Evolutionary conservation across 371 early-diverging fungal species (phyloP).

Genomic region (Mucor mucedo): DNA sequence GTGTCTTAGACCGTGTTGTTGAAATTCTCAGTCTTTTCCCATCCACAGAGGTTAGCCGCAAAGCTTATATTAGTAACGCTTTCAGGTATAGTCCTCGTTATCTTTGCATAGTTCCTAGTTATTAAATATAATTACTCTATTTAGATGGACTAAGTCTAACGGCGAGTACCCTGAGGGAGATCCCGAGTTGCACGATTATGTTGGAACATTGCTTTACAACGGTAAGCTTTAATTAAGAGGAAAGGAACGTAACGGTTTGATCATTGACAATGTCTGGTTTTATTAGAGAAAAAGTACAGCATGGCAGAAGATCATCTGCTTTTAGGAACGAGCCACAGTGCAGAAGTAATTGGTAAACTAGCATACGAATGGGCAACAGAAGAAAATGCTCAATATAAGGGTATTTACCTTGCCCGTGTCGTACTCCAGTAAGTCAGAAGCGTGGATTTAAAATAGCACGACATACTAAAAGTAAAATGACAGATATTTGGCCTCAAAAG

Average conservation of each 20-base stretch:
- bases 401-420: conserved; percentile 79
- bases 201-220: conserved; percentile 74
- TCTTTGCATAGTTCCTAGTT: no score
- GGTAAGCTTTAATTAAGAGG: conserved; percentile 41
- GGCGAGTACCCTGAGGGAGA: conserved; percentile 76
- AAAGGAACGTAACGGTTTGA: background rate
- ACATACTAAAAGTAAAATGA: background rate
- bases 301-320: conserved; percentile 79
- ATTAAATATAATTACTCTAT: background rate
- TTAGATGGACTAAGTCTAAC: conserved; percentile 73
- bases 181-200: conserved; percentile 81
- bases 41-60: conserved; percentile 46
- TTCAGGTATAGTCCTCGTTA: conserved; percentile 36
- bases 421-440: conserved; percentile 70
- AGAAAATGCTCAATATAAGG: conserved; percentile 58
- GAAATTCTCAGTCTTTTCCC: conserved; percentile 58
- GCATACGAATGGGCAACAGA: conserved; percentile 76
- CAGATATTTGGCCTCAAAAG: conserved; percentile 67
- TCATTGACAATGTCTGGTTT: background rate
- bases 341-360: conserved; percentile 71
- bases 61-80: conserved; percentile 48
- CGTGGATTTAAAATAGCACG: background rate
- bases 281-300: conserved; percentile 58
- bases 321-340: conserved; percentile 81
- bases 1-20: conserved; percentile 58